A percentile compares a stretch with the other conserved stretches of the same genome.
Evolutionary conservation across 2,329 filamentous ascomycete species (phyloP).

Genomic region (Sporothrix protearum): DNA sequence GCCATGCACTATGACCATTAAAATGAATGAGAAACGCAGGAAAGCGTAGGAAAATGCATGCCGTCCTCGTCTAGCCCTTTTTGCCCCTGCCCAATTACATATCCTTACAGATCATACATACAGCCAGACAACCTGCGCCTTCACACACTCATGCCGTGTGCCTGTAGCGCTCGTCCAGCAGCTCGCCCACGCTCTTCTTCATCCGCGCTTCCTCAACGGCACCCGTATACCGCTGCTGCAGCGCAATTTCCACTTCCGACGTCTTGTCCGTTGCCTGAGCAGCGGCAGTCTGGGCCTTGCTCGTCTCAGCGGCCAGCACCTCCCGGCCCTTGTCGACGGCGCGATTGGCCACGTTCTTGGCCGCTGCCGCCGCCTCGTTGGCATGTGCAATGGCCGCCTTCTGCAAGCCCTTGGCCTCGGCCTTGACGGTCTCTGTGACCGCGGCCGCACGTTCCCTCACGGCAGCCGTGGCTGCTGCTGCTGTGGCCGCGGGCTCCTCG

Average conservation of each 20-base stretch:
- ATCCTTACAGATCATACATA: constrained; percentile 16
- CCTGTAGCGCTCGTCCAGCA: constrained; percentile 54
- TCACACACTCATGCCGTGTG: constrained; percentile 28
- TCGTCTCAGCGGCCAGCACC: constrained; percentile 26
- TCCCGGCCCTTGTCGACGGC: constrained; percentile 43
- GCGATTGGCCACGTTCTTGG: constrained; percentile 41
- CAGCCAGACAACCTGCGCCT: background rate
- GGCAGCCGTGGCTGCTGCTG: constrained; percentile 31
- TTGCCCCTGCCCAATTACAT: background rate
- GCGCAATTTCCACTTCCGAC: constrained; percentile 47
- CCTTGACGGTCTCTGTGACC: constrained; percentile 34
- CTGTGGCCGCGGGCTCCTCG: constrained; percentile 36
- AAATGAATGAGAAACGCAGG: background rate
- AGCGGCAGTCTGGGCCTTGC: background rate
- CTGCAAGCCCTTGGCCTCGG: constrained; percentile 32
- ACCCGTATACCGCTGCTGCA: constrained; percentile 49
- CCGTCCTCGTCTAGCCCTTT: background rate
- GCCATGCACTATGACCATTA: constrained; percentile 6
- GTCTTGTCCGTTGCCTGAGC: constrained; percentile 27
- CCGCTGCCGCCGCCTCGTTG: constrained; percentile 38
- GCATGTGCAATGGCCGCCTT: constrained; percentile 29
- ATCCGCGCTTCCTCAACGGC: constrained; percentile 38
- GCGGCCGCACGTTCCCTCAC: constrained; percentile 27
- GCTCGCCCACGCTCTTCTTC: constrained; percentile 51
- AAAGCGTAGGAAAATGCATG: constrained; percentile 16